Conservation (phyloP, 345 rosid genomes). For the Microthlaspi erraticum region DNA sequence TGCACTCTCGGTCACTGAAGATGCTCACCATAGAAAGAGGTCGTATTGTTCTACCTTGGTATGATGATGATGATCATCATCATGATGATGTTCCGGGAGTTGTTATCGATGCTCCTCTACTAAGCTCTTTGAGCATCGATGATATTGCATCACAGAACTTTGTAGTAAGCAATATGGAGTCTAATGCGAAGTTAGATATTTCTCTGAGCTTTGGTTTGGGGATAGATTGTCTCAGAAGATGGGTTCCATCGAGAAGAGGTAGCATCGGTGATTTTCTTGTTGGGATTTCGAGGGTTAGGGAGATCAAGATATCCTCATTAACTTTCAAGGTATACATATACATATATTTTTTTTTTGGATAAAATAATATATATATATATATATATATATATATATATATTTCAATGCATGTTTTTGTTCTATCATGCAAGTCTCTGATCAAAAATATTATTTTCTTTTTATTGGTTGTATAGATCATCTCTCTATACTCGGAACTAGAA, state of each 20-base stretch:
- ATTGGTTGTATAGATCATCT: too few species aligned
- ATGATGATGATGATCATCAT: too few species aligned
- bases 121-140: neutral
- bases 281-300: neutral
- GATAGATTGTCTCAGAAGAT: neutral
- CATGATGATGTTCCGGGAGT: neutral
- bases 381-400: too few species aligned
- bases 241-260: neutral
- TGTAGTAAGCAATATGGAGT: neutral
- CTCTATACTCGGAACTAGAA: too few species aligned
- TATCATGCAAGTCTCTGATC: too few species aligned
- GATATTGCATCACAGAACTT: neutral
- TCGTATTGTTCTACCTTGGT: too few species aligned
- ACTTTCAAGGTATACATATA: neutral
- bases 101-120: neutral
- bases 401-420: too few species aligned
- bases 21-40: neutral
- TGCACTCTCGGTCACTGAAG: conserved; percentile 1
- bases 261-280: neutral
- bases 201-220: neutral
- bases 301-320: neutral
- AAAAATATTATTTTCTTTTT: too few species aligned
- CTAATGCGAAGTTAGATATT: neutral
- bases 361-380: too few species aligned
- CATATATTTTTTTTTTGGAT: too few species aligned